Evolutionary conservation across 2,329 filamentous ascomycete species (phyloP), one percentile per base, ranked within the genome.

Genomic region (Phialophora verrucosa): DNA sequence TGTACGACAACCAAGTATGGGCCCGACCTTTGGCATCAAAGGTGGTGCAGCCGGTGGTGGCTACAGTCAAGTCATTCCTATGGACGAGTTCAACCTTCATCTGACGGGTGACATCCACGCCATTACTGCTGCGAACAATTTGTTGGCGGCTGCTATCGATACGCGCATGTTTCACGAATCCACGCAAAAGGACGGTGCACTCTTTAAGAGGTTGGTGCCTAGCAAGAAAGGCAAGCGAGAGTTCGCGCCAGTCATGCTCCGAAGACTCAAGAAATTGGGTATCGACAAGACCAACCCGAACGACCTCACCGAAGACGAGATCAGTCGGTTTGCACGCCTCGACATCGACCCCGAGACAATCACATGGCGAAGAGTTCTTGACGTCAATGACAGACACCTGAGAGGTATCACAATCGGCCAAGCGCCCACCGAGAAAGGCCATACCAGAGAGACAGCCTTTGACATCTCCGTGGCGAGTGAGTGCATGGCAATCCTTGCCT

Each of bases 11-110:
- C 95, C 95, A 59, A 97, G 92, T 74, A 95, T 98, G 82, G 95
- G 95, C 4, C 95, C 95, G 63, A 99, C 95, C 0, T 99, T 99
- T 78, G 95, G 95, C 75, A 98, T 99, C 85, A 99, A 99, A 85
- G 95, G 95, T 69, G 95, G 95, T 75, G 95, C 95, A 66, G 95
- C 95, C 64, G 95, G 95, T 75, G 95, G 95, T 78, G 95, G 95
- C 47, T 99, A 98, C 87, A 97, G 92, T 78, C 95, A 99, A 79
- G 95, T 99, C 76, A 98, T 99, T 74, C 95, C 95, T 66, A 99
- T 99, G 95, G 95, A 99, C 74, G 95, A 99, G 79, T 99, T 99
- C 84, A 99, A 99, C 81, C 83, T 99, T 76, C 95, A 99, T 79
- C 82, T 99, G 75, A 99, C 95, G 63, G 95, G 95, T 74, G 95